Evolutionary conservation across 306 rosid species (phyloP).

Genomic region (Quercus parvula): DNA sequence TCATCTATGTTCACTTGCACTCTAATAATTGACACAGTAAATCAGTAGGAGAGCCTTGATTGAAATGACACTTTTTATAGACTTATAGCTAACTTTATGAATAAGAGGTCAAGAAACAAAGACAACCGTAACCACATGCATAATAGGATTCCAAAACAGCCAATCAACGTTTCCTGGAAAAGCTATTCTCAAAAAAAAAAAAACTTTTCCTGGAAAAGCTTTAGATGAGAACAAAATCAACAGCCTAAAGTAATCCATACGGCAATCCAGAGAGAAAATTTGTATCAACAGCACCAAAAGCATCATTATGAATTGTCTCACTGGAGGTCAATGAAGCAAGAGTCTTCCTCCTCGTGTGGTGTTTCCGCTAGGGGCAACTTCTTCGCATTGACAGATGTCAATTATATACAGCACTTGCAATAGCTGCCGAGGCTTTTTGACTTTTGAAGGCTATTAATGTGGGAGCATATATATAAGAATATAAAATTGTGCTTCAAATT

Average conservation of each 20-base stretch:
- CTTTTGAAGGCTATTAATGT: neutral
- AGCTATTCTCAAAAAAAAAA: neutral
- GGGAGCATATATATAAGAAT: neutral
- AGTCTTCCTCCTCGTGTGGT: neutral
- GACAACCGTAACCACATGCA: conserved; percentile 13
- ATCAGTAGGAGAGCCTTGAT: too few relatives aligned
- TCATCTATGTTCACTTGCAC: neutral
- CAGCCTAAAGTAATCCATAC: neutral
- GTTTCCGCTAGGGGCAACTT: neutral
- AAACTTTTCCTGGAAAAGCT: neutral
- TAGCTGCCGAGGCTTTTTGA: conserved; percentile 1
- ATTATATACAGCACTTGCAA: neutral
- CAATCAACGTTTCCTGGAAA: conserved; percentile 4
- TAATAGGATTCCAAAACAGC: conserved; percentile 8
- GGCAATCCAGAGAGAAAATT: conserved; percentile 1
- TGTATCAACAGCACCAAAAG: neutral
- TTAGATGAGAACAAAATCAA: conserved; percentile 3
- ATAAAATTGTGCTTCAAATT: neutral
- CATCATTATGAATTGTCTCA: conserved; percentile 25
- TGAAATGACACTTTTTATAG: too few relatives aligned
- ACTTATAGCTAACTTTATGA: neutral
- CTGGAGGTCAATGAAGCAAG: conserved; percentile 13
- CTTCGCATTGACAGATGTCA: neutral
- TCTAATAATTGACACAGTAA: neutral
- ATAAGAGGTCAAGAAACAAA: neutral